Base-by-base conservation (phyloP, 2,329 filamentous ascomycete species). In the Diaporthe caulivora region DNA sequence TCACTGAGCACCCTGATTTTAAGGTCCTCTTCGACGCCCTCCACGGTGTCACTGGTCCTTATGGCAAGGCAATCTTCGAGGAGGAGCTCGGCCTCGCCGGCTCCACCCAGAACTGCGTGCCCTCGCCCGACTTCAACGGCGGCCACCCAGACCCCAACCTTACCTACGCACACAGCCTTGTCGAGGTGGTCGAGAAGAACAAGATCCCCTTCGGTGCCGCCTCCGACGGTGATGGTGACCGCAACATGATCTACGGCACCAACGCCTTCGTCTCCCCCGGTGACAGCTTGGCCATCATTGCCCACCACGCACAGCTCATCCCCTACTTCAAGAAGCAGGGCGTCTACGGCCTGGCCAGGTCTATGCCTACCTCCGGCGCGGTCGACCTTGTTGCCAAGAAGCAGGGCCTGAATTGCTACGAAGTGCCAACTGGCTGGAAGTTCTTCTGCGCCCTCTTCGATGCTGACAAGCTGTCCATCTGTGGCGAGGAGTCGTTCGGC, bases 191-290 rank as follows among this genome's bases (percentile, higher is more conserved):
- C 54, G 95, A 99, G 84, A 94, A 94, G 87, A 92, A 94, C 80
- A 90, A 92, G 74, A 95, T 99, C 77, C 97, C 97, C 81, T 99
- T 99, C 80, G 97, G 97, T 81, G 97, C 97, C 74, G 97, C 97
- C 62, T 97, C 94, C 76, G 97, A 99, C 79, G 97, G 97, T 78
- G 97, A 99, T 80, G 97, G 97, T 80, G 97, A 99, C 88, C 94
- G 97, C 79, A 99, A 99, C 91, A 99, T 99, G 97, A 99, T 99
- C 82, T 99, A 99, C 86, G 97, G 97, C 76, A 95, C 96, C 77
- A 96, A 97, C 80, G 92, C 93, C 57, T 99, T 99, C 81, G 97
- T 99, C 75, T 98, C 96, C 10, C 97, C 97, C 10, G 97, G 97
- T 81, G 97, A 99, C 88, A 98, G 95, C 80, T 88, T 99, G 80